These are phyloP conservation scores for Oryza punctata DNA, from an alignment of 176 grass and related monocot species.

Conservation along the genomic window DNA sequence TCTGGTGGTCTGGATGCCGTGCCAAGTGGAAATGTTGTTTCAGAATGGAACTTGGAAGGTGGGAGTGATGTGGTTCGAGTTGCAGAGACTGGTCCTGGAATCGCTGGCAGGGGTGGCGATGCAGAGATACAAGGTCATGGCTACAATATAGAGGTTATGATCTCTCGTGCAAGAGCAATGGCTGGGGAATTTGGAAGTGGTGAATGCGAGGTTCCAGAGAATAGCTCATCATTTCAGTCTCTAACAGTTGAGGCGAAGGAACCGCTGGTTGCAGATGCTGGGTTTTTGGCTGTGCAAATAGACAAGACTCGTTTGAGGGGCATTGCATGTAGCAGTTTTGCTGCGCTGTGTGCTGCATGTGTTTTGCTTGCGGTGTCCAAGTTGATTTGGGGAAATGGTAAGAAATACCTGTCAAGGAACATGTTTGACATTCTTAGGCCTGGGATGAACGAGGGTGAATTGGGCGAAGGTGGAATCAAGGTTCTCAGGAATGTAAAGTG, in stretches of 20 bases:
- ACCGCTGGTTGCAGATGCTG: background rate
- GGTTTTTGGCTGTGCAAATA: constrained; percentile 1
- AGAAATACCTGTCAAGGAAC: background rate
- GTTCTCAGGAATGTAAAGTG: background rate
- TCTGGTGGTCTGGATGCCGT: background rate
- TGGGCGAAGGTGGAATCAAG: background rate
- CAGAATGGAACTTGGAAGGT: constrained; percentile 3
- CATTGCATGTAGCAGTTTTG: constrained; percentile 30
- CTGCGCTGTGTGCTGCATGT: constrained; percentile 37
- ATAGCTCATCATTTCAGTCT: constrained; percentile 28
- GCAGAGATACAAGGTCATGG: background rate
- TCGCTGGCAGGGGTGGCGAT: background rate
- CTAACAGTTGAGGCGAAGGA: constrained; percentile 13
- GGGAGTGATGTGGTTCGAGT: constrained; percentile 16
- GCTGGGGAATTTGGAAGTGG: constrained; percentile 21
- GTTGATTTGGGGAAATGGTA: background rate
- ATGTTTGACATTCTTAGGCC: background rate
- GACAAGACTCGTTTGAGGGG: constrained; percentile 7
- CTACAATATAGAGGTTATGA: constrained; percentile 2
- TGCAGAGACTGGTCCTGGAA: constrained; percentile 21
- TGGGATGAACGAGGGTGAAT: background rate
- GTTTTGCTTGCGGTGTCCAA: background rate
- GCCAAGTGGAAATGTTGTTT: background rate
- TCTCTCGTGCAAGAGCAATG: constrained; percentile 36
- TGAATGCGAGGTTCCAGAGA: constrained; percentile 4